Base-by-base conservation (phyloP, 257 asterid genomes). In the Gentiana straminea region DNA sequence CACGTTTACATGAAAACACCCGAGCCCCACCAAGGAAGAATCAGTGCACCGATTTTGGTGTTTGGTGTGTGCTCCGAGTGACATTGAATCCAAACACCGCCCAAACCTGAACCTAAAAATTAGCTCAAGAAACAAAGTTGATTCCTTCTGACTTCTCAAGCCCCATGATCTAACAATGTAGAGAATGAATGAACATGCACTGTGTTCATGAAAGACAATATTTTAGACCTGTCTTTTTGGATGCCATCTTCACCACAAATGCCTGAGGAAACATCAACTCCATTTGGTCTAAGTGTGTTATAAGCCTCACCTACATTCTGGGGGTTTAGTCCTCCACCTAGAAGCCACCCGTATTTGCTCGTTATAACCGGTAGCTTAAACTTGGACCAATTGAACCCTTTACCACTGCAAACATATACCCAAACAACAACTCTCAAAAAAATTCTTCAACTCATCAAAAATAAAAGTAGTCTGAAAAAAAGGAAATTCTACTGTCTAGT, bases 251-350 rank as follows among this genome's bases (percentile, higher is more conserved):
- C 72, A 63, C 61, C 91, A 75, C 97, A 92, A 61, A 93, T 82
- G 59, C 97, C 99, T 56, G 97, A 88, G n/a, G 95, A 86, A 4
- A 93, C 94, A 66, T 93, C 96, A 68, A 93, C 69, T 49, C 96
- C 97, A 24, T 80, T 64, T 13, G 99, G 99, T 57, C 57, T 77
- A 12, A 92, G 86, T 33, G 79, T 75, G 4, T 84, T 74, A 59
- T 88, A 79, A 24, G 94, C 96, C 70, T 82, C 81, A 7, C 55
- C 67, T 9, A 61, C 95, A 53, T 89, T 93, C 62, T 78, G 81
- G 3, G 89, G 94, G 60, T 72, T 74, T 52, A 86, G 81, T 24
- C 99, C 99, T 68, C 99, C 95, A 0, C 96, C 99, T 61, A 89
- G 73, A 5, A 89, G 78, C 99, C 97, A 89, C 62, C 99, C 95